Base-by-base conservation (phyloP, 805 yeast genomes). In the Geotrichum ghanense region DNA sequence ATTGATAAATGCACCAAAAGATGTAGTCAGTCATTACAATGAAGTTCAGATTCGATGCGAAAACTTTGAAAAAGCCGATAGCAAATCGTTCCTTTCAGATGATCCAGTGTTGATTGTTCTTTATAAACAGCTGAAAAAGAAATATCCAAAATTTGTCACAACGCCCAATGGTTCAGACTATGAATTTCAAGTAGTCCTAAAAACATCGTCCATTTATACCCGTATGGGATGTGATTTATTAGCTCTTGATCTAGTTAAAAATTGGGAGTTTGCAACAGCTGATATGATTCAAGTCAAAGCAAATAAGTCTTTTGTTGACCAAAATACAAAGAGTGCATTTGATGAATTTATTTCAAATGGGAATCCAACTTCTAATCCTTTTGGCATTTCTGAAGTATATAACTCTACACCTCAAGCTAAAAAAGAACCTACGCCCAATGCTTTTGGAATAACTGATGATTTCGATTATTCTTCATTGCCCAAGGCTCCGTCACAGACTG, bases 221-320 rank as follows among this genome's bases (percentile, higher is more conserved):
- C 70, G 94, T 48, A 86, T 89, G 95, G 97, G 97, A 0, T 89
- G 97, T 64, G 95, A 89, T 56, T 75, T 79, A 50, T 61, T 90
- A 39, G 79, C 88, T 0, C 58, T 84, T 21, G 72, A 77, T 45
- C 60, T 88, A 42, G 67, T 82, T 1, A 69, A 68, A 43, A 76
- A 75, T 50, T 89, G 96, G 96, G 65, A 65, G 24, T 88, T 87
- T 57, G 51, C 27, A 23, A 22, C 40, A 12, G 35, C 22, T 42
- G n/a, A n/a, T n/a, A n/a, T n/a, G n/a, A n/a, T n/a, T n/a, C n/a
- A n/a, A n/a, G n/a, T n/a, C n/a, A n/a, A n/a, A n/a, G n/a, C n/a
- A n/a, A n/a, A n/a, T n/a, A n/a, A n/a, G n/a, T n/a, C n/a, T n/a
- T n/a, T n/a, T n/a, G n/a, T n/a, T n/a, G n/a, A n/a, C n/a, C n/a